Evolutionary conservation across 306 rosid species (phyloP).

Genomic region (Gleditsia sinensis): DNA sequence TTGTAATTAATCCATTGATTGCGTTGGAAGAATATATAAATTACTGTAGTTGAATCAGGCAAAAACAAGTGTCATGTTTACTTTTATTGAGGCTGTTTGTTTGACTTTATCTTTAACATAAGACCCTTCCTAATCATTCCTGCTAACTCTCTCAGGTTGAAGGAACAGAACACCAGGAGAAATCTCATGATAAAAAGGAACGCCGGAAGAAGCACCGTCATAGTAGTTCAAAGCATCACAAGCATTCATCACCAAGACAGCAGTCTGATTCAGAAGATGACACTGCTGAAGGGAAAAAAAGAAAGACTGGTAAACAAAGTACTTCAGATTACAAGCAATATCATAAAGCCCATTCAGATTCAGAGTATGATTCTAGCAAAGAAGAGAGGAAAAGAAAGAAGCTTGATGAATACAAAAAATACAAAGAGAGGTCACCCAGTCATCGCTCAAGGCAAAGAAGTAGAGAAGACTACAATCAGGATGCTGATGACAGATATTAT

Average conservation of each 20-base stretch:
- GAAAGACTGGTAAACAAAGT: conserved; percentile 39
- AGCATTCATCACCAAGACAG: conserved; percentile 35
- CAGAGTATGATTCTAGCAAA: conserved; percentile 27
- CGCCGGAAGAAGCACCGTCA: conserved; percentile 61
- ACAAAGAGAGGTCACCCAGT: conserved; percentile 45
- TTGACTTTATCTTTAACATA: not conserved
- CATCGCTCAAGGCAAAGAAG: conserved; percentile 43
- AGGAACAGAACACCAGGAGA: conserved; percentile 42
- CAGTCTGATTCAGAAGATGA: conserved; percentile 58
- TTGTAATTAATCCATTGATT: not conserved
- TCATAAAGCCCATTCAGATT: conserved; percentile 37
- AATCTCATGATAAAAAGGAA: conserved; percentile 53
- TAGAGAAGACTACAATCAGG: conserved; percentile 33
- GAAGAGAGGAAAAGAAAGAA: conserved; percentile 10
- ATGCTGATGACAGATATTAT: conserved; percentile 43
- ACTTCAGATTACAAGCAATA: conserved; percentile 31
- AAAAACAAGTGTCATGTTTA: not conserved
- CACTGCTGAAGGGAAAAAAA: conserved; percentile 42
- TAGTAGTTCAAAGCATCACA: conserved; percentile 55
- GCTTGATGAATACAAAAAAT: conserved; percentile 35
- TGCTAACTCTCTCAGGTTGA: conserved; percentile 39
- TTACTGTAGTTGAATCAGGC: not conserved
- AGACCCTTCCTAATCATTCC: not conserved
- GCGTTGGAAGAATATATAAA: no score
- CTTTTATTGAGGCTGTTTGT: not conserved